Conservation (phyloP, 768 basidiomycete genomes). For the Rubroboletus pulcherrimus region DNA sequence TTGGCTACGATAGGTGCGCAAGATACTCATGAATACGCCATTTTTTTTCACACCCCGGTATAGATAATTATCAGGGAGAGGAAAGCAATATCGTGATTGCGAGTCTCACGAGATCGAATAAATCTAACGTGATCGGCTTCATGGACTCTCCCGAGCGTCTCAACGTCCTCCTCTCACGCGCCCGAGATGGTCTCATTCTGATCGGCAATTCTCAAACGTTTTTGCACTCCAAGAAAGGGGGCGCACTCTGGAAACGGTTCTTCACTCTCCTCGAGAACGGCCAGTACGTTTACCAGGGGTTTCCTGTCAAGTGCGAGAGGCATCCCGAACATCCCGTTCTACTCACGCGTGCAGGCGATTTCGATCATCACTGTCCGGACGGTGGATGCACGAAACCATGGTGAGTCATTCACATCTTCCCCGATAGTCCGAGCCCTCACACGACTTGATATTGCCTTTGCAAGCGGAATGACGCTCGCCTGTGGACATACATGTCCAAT, state of each 20-base stretch:
- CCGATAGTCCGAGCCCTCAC: background rate
- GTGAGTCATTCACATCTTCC: slow-evolving; percentile 32
- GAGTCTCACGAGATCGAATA: slow-evolving; percentile 59
- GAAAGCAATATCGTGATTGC: slow-evolving; percentile 65
- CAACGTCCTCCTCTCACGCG: slow-evolving; percentile 67
- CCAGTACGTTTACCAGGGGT: slow-evolving; percentile 21
- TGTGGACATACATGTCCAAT: slow-evolving; percentile 49
- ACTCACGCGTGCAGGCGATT: slow-evolving; percentile 42
- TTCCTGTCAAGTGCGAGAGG: slow-evolving; percentile 53
- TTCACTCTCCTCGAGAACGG: slow-evolving; percentile 3
- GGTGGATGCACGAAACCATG: slow-evolving; percentile 60
- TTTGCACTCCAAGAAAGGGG: slow-evolving; percentile 6
- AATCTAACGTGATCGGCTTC: slow-evolving; percentile 57
- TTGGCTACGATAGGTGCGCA: slow-evolving; percentile 61
- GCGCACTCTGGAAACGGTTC: slow-evolving; percentile 8
- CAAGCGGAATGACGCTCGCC: slow-evolving; percentile 1
- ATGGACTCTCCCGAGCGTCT: slow-evolving; percentile 66
- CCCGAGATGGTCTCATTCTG: slow-evolving; percentile 59
- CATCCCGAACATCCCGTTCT: slow-evolving; percentile 42
- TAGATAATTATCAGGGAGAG: slow-evolving; percentile 76
- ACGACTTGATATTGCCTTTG: background rate
- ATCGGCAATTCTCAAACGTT: slow-evolving; percentile 48
- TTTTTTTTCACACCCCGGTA: no score
- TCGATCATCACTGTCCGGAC: slow-evolving; percentile 51
- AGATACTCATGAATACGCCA: background rate